Percentiles rank a stretch among this genome's conserved stretches.
These are phyloP conservation scores for Fusarium decemcellulare DNA, from an alignment of 2,329 filamentous ascomycete species.

Conservation along the genomic window DNA sequence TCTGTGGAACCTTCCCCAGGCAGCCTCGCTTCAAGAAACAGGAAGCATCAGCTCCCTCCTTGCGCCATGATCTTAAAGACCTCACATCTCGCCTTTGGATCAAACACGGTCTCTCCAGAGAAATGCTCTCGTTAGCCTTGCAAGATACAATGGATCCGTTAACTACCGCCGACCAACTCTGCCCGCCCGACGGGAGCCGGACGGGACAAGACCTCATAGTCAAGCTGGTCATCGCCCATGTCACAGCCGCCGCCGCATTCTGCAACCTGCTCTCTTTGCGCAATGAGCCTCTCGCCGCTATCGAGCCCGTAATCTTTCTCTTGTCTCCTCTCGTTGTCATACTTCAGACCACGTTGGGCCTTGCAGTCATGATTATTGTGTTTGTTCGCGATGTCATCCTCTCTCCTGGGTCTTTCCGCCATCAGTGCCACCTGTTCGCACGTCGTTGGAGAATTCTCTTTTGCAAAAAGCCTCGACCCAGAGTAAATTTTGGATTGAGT, in stretches of 20 bases:
- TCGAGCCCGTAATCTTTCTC: conserved; percentile 26
- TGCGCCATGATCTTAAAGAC: not conserved
- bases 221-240: conserved; percentile 25
- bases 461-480: not conserved
- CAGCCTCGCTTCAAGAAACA: not conserved
- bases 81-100: not conserved
- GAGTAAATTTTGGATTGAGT: fast-evolving
- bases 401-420: not conserved
- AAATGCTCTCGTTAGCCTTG: too few relatives aligned
- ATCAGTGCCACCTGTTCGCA: not conserved
- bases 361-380: not conserved
- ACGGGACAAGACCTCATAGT: conserved; percentile 14
- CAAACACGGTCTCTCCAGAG: not conserved
- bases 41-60: not conserved
- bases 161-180: not conserved
- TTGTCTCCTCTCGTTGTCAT: conserved; percentile 13
- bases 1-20: not conserved
- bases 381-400: not conserved
- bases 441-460: conserved; percentile 15
- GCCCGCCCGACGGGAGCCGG: conserved; percentile 2
- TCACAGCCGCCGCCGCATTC: conserved; percentile 16
- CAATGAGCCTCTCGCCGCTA: conserved; percentile 18
- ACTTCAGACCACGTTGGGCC: conserved; percentile 1
- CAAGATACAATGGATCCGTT: not conserved
- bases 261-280: conserved; percentile 25